A percentile compares a stretch with the other conserved stretches of the same genome.
These are phyloP conservation scores for Claviceps lovelessii DNA, from an alignment of 2,329 filamentous ascomycete species.

Conservation along the genomic window DNA sequence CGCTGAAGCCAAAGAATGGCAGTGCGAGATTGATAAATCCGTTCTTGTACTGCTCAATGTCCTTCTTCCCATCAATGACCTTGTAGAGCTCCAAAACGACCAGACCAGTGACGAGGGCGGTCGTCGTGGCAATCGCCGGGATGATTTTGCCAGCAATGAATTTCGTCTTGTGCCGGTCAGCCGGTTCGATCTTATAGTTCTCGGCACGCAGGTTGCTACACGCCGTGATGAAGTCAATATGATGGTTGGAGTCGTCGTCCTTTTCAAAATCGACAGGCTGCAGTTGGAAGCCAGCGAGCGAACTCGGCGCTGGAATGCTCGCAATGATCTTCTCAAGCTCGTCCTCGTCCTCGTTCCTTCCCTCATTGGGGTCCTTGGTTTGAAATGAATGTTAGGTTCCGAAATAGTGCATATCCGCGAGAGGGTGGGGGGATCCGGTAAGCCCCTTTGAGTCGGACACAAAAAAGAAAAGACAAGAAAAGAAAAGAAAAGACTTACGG, in stretches of 20 bases:
- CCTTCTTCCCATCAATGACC: constrained; percentile 87
- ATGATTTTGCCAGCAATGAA: constrained; percentile 99
- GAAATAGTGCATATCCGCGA: neutral
- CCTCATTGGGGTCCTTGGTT: constrained; percentile 62
- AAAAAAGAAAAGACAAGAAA: too few species aligned
- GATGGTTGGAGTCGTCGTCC: constrained; percentile 93
- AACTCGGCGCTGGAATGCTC: constrained; percentile 63
- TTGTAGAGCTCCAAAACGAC: constrained; percentile 92
- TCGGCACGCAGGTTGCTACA: constrained; percentile 92
- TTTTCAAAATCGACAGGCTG: constrained; percentile 95
- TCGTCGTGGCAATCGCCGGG: constrained; percentile 93
- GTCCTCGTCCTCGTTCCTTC: constrained; percentile 55
- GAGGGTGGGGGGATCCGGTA: too few species aligned
- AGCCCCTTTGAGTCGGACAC: too few species aligned
- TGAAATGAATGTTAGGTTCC: neutral
- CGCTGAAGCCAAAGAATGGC: constrained; percentile 96
- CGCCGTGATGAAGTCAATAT: constrained; percentile 98
- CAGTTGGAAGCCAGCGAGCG: constrained; percentile 75
- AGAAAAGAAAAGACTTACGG: constrained; percentile 33
- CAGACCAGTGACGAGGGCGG: constrained; percentile 84
- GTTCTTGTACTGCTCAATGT: constrained; percentile 98
- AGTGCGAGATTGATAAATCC: constrained; percentile 93
- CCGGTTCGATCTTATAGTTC: constrained; percentile 92
- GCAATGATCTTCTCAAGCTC: constrained; percentile 60
- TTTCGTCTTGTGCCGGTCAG: constrained; percentile 95